Evolutionary conservation across 2,329 filamentous ascomycete species (phyloP), one percentile per base, ranked within the genome.

Genomic region (Xylariaceae sp.): DNA sequence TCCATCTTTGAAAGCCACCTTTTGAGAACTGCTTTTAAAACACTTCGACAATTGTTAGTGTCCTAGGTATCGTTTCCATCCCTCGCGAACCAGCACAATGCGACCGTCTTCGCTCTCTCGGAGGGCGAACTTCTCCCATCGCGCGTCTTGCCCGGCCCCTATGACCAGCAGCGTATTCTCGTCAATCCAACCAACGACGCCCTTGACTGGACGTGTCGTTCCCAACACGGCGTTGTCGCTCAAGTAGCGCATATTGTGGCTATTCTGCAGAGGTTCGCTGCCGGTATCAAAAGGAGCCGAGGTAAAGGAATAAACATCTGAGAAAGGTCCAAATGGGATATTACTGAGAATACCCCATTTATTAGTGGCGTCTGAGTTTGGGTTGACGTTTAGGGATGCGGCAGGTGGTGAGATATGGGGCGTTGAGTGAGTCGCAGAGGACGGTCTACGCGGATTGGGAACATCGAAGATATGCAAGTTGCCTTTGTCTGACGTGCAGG

Each of bases 401-500:
- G 44, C 54, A 5, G 63, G 62, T 10, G 58, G 53, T n/a, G 63
- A 57, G 44, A 53, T 55, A 56, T 65, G 68, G 50, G 61, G 56
- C n/a, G 56, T 53, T 50, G 64, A 37, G 13, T 62, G 60, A 55
- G 64, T 54, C 57, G 66, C 49, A 49, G 59, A 56, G 3, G 63
- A 65, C 10, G 66, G 57, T 77, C 54, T 77, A 39, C 69, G 78
- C 7, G 79, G 76, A 60, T 83, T 81, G 3, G 88, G 88, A 0
- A 97, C 81, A 70, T 97, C 92, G 71, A 97, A 99, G 44, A 99
- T 83, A 74, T 99, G 94, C 9, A 99, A 80, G 0, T 92, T 99
- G 4, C 90, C 92, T 75, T 97, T 99, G 78, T 99, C 94, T 1
- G 92, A 97, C 0, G 93, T 97, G 62, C 92, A 93, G 30, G 94